Conservation (phyloP, 164 flowering plant genomes). For the Vitis rotundifolia region DNA sequence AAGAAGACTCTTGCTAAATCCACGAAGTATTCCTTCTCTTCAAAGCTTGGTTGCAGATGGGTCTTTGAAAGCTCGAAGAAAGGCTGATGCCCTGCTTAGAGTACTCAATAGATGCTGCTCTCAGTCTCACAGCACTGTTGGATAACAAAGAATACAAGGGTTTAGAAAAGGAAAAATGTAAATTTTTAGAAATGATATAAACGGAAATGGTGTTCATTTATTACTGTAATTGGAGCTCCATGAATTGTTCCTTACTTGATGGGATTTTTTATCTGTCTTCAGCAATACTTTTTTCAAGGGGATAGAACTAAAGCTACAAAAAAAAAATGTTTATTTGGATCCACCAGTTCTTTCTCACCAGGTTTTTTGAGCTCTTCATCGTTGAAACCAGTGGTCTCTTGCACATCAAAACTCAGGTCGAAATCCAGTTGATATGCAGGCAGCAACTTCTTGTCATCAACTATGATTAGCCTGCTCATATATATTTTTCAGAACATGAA, state of each 20-base stretch:
- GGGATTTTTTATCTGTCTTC: background rate
- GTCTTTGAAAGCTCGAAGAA: slow-evolving; percentile 60
- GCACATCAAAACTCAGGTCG: too few species aligned
- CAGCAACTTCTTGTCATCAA: too few species aligned
- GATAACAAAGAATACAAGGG: slow-evolving; percentile 5
- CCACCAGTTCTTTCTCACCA: too few species aligned
- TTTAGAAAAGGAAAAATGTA: slow-evolving; percentile 10
- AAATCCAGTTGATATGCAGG: too few species aligned
- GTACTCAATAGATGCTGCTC: slow-evolving; percentile 63
- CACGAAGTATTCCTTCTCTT: slow-evolving; percentile 61
- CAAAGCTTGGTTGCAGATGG: slow-evolving; percentile 54
- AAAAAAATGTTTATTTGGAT: too few species aligned
- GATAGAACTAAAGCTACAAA: background rate
- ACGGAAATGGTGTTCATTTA: slow-evolving; percentile 1
- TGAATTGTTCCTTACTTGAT: background rate
- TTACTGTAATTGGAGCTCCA: slow-evolving; percentile 8
- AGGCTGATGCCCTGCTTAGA: slow-evolving; percentile 70
- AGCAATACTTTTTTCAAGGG: background rate
- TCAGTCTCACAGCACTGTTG: slow-evolving; percentile 30
- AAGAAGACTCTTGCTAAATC: slow-evolving; percentile 47
- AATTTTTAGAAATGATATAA: slow-evolving; percentile 11
- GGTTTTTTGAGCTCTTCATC: too few species aligned
- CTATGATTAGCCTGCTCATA: too few species aligned
- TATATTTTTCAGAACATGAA: too few species aligned
- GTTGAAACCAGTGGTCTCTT: too few species aligned